Evolutionary conservation across 345 rosid genomes (phyloP).

Genomic region (Combretum micranthum): DNA sequence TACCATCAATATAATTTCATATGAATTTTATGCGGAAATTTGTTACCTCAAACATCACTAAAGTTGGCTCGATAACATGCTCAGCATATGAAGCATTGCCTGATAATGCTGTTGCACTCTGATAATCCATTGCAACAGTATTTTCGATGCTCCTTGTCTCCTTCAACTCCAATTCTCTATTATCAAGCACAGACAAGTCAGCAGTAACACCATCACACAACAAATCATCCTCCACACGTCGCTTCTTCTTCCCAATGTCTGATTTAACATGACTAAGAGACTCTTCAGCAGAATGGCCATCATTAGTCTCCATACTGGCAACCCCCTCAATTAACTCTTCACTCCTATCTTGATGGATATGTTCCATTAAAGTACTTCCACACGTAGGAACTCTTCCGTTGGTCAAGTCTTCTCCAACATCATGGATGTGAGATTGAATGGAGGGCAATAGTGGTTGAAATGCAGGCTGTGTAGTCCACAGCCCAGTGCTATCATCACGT

Average conservation of each 20-base stretch:
- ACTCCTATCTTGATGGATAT: constrained; percentile 34
- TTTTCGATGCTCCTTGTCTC: constrained; percentile 35
- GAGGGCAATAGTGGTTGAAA: constrained; percentile 24
- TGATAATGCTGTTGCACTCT: constrained; percentile 34
- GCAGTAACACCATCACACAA: constrained; percentile 37
- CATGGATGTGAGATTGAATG: constrained; percentile 27
- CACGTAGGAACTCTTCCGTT: constrained; percentile 23
- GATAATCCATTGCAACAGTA: constrained; percentile 35
- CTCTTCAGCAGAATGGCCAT: constrained; percentile 40
- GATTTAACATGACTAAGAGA: constrained; percentile 36
- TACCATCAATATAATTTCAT: no score
- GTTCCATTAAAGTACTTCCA: constrained; percentile 36
- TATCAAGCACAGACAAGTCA: constrained; percentile 35
- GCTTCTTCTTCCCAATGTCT: constrained; percentile 51
- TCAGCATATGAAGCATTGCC: constrained; percentile 79
- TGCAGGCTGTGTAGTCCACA: constrained; percentile 76
- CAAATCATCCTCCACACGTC: constrained; percentile 47
- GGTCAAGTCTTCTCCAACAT: constrained; percentile 19
- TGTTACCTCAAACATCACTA: constrained; percentile 93
- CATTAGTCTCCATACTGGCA: constrained; percentile 41
- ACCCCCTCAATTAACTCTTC: constrained; percentile 45
- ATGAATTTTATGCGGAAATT: background rate
- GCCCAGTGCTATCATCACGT: constrained; percentile 81
- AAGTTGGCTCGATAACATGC: constrained; percentile 80
- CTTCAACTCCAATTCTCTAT: constrained; percentile 39